These are phyloP conservation scores for Ormosia emarginata DNA, from an alignment of 306 rosid genomes.

Conservation along the genomic window DNA sequence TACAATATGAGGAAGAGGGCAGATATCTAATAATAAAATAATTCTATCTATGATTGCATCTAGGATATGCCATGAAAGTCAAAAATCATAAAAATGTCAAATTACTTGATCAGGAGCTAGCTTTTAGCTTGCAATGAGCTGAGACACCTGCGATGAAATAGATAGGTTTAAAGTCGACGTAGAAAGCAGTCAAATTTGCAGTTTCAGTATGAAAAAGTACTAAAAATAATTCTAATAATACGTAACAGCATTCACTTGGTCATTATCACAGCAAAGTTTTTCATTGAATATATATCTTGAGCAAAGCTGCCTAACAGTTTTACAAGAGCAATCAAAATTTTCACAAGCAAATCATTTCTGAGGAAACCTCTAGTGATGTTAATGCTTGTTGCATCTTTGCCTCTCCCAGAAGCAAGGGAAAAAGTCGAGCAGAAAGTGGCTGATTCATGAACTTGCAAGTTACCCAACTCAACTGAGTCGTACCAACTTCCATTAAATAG, in stretches of 20 bases:
- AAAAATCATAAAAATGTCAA: no score
- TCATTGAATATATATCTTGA: not conserved
- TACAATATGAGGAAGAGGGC: not conserved
- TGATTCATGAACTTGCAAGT: constrained; percentile 6
- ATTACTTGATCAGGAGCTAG: no score
- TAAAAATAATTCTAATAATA: not conserved
- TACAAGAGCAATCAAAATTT: constrained; percentile 12
- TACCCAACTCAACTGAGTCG: not conserved
- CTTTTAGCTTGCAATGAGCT: no score
- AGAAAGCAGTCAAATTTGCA: not conserved
- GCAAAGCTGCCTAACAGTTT: not conserved
- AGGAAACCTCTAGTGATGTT: not conserved
- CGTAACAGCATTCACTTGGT: not conserved
- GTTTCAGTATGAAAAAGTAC: not conserved
- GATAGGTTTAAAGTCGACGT: not conserved
- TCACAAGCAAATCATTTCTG: not conserved
- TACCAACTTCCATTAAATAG: not conserved
- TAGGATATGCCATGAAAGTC: no score
- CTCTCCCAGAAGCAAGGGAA: not conserved
- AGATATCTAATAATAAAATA: not conserved
- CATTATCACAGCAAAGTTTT: not conserved
- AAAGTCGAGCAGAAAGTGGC: not conserved
- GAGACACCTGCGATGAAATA: not conserved
- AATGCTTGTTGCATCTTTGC: constrained; percentile 4
- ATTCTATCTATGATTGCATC: not conserved